Evolutionary conservation across 2,329 filamentous ascomycete genomes (phyloP).

Genomic region (Paraphaeosphaeria minitans): DNA sequence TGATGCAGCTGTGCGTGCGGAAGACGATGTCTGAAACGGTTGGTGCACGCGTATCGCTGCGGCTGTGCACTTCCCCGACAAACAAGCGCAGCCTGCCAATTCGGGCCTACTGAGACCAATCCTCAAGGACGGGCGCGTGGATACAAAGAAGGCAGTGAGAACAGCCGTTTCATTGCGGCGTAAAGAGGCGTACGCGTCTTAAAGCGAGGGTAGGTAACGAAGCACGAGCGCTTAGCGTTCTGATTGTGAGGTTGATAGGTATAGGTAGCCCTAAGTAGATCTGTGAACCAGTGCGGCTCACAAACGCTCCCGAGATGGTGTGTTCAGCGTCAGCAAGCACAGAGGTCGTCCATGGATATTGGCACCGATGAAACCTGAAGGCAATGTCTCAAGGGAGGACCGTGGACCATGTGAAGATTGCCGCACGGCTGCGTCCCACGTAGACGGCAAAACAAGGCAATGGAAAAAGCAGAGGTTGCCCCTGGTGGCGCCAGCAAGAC

Average conservation of each 20-base stretch:
- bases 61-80: slow-evolving; percentile 3
- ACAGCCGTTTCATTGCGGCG: slow-evolving; percentile 1
- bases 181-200: not conserved
- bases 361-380: no score
- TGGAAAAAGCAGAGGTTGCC: not conserved
- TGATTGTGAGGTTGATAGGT: not conserved
- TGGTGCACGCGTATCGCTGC: slow-evolving; percentile 10
- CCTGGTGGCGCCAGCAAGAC: slow-evolving; percentile 4
- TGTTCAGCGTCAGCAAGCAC: not conserved
- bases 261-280: not conserved
- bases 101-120: slow-evolving; percentile 1
- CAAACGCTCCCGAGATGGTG: not conserved
- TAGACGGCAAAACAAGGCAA: slow-evolving; percentile 4
- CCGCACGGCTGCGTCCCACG: slow-evolving; percentile 4
- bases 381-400: slow-evolving; percentile 2
- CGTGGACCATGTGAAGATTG: slow-evolving; percentile 1
- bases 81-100: slow-evolving; percentile 7
- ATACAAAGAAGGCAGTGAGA: slow-evolving; percentile 1
- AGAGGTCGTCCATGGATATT: not conserved
- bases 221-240: not conserved
- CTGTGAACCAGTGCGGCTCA: not conserved
- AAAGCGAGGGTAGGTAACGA: not conserved
- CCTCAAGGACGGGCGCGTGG: slow-evolving; percentile 1
- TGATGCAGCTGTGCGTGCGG: not conserved
- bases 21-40: slow-evolving; percentile 1